phyloP scores from a whole-genome alignment of 805 yeast species.

The Wickerhamiella nectarea region DNA sequence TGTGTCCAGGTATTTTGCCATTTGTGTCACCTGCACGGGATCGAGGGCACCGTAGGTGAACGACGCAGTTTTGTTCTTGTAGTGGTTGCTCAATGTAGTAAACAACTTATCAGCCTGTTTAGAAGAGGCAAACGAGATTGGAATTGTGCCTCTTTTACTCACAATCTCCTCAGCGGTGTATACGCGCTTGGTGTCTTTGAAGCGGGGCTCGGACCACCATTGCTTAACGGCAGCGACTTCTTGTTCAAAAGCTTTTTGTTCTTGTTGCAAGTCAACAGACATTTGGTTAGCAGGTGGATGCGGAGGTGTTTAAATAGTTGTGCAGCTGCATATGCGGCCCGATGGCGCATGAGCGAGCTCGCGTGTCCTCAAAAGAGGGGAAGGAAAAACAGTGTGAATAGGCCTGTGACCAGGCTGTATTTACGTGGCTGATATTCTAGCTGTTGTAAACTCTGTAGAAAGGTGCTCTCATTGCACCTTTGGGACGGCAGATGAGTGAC shows the following conservation, averaged over 20 bases:
- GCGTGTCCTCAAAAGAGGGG: neutral
- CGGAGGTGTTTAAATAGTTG: neutral
- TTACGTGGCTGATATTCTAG: no score
- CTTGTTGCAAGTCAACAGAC: constrained; percentile 40
- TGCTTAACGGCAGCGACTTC: constrained; percentile 61
- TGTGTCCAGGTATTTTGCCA: constrained; percentile 90
- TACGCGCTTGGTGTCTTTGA: constrained; percentile 76
- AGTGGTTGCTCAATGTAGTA: constrained; percentile 57
- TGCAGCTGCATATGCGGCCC: constrained; percentile 6
- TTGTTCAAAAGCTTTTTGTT: constrained; percentile 48
- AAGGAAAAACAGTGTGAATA: neutral
- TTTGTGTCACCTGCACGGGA: constrained; percentile 89
- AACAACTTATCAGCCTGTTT: constrained; percentile 72
- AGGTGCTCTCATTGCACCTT: no score
- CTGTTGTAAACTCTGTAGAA: no score
- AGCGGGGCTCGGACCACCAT: constrained; percentile 94
- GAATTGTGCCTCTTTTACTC: constrained; percentile 68
- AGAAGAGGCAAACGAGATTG: constrained; percentile 62
- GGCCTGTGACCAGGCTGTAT: no score
- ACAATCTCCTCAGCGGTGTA: constrained; percentile 85
- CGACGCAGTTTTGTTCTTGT: constrained; percentile 54
- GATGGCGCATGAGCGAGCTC: neutral
- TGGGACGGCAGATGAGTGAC: no score
- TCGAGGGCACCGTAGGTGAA: constrained; percentile 93
- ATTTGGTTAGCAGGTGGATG: constrained; percentile 1